phyloP scores from a whole-genome alignment of 2,329 filamentous ascomycete species.

The Trichoderma oligosporum region DNA sequence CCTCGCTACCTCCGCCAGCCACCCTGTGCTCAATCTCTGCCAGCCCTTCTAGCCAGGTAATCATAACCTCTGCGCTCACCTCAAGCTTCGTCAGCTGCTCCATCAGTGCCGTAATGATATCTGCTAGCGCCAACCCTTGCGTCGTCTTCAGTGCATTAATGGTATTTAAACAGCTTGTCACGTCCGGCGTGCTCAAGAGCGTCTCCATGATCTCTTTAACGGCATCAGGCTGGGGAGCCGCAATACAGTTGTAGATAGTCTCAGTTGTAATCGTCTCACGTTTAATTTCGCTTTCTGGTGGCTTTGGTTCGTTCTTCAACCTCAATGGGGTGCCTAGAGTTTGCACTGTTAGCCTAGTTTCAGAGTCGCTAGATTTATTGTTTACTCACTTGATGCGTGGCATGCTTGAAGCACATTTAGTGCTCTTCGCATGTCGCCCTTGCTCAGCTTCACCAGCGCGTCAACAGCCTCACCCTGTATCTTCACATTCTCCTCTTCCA shows the following conservation, averaged over 20 bases:
- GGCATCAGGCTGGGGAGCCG: conserved; percentile 85
- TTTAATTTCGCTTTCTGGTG: conserved; percentile 61
- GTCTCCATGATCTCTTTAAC: conserved; percentile 81
- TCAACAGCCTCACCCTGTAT: conserved; percentile 79
- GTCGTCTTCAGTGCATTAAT: conserved; percentile 82
- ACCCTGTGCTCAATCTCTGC: conserved; percentile 91
- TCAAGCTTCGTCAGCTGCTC: conserved; percentile 81
- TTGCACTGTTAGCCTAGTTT: conserved; percentile 12
- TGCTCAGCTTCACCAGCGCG: conserved; percentile 79
- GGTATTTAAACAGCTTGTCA: conserved; percentile 82
- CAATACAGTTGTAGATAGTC: conserved; percentile 96
- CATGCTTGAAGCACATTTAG: conserved; percentile 96
- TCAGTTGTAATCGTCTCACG: conserved; percentile 81
- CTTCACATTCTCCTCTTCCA: conserved; percentile 79
- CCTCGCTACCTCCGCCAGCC: conserved; percentile 80
- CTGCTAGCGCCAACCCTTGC: conserved; percentile 84
- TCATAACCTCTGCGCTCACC: conserved; percentile 80
- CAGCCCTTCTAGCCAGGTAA: conserved; percentile 85
- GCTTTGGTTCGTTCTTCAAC: conserved; percentile 55
- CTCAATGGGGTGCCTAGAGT: conserved; percentile 63
- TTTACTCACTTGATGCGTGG: conserved; percentile 74
- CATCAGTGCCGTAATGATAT: conserved; percentile 82
- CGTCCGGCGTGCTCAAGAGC: conserved; percentile 77
- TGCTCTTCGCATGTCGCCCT: conserved; percentile 92
- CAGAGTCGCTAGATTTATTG: conserved; percentile 37